Evolutionary conservation across 495 filamentous ascomycete genomes (phyloP).

Genomic region (Parathielavia appendiculata): DNA sequence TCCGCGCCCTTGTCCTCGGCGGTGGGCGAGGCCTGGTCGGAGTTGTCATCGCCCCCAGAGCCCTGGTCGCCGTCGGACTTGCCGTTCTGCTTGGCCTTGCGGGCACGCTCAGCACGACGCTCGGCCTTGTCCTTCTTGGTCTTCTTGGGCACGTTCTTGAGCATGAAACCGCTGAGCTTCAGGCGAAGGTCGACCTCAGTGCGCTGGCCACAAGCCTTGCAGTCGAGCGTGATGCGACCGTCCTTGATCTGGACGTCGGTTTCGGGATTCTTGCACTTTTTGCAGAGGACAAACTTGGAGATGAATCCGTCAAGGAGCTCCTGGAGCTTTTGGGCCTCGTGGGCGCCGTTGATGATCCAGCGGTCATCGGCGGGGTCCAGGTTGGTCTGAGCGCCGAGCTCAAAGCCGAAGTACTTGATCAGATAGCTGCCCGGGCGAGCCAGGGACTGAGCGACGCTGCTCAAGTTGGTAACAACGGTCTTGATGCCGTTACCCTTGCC

Average conservation of each 20-base stretch:
- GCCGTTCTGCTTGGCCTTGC: constrained; percentile 77
- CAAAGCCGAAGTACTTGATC: constrained; percentile 99
- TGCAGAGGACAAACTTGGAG: constrained; percentile 95
- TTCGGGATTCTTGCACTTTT: constrained; percentile 99
- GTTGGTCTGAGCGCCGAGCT: constrained; percentile 97
- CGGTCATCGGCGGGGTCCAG: constrained; percentile 94
- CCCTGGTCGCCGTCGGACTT: constrained; percentile 52
- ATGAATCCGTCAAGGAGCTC: constrained; percentile 99
- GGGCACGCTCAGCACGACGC: constrained; percentile 64
- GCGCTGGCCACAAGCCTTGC: constrained; percentile 96
- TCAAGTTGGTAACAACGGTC: constrained; percentile 93
- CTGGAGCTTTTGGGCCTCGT: constrained; percentile 92
- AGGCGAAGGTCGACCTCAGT: constrained; percentile 84
- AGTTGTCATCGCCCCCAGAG: constrained; percentile 58
- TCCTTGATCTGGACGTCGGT: constrained; percentile 93
- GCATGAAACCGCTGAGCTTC: constrained; percentile 95
- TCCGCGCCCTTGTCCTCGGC: constrained; percentile 64
- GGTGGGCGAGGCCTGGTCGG: constrained; percentile 63
- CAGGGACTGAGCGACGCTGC: constrained; percentile 88
- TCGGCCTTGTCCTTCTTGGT: constrained; percentile 94
- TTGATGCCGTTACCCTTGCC: constrained; percentile 99
- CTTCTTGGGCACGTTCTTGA: constrained; percentile 87
- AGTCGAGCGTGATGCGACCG: constrained; percentile 83
- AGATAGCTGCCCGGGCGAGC: constrained; percentile 89
- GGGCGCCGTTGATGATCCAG: constrained; percentile 99